Conservation (phyloP, 192 early-diverging fungal species). For the Coemansia furcata region DNA sequence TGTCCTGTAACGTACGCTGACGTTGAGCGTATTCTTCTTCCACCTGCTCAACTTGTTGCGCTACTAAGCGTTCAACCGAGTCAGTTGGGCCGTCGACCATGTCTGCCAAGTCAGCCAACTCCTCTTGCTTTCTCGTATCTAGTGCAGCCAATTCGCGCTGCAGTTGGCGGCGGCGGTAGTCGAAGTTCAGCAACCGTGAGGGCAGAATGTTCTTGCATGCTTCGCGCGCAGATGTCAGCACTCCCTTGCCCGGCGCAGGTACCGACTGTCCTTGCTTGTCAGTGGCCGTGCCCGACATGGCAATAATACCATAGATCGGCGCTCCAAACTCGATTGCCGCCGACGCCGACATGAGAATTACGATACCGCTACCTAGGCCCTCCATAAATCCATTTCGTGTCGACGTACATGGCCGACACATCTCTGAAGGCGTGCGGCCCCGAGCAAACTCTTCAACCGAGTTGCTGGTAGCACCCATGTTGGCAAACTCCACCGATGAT, state of each 20-base stretch:
- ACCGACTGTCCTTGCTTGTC: slow-evolving; percentile 94
- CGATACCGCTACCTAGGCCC: slow-evolving; percentile 83
- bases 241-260: slow-evolving; percentile 93
- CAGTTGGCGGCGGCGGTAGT: slow-evolving; percentile 78
- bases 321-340: slow-evolving; percentile 89
- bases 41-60: slow-evolving; percentile 54
- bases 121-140: slow-evolving; percentile 9
- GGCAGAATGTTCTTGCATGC: slow-evolving; percentile 45
- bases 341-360: slow-evolving; percentile 84
- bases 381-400: slow-evolving; percentile 93
- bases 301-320: slow-evolving; percentile 90
- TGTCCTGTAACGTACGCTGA: slow-evolving; percentile 65
- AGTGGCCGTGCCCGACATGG: slow-evolving; percentile 81
- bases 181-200: slow-evolving; percentile 67
- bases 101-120: not conserved
- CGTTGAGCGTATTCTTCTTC: slow-evolving; percentile 60
- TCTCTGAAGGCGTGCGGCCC: slow-evolving; percentile 84
- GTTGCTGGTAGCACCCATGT: slow-evolving; percentile 95
- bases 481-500: slow-evolving; percentile 86
- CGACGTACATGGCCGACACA: slow-evolving; percentile 90
- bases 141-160: slow-evolving; percentile 18
- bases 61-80: not conserved
- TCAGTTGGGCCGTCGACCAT: not conserved
- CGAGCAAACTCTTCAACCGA: slow-evolving; percentile 78
- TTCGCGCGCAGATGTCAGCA: slow-evolving; percentile 88